Conservation (phyloP, 2,329 filamentous ascomycete species). For the Aspergillus clavatus region DNA sequence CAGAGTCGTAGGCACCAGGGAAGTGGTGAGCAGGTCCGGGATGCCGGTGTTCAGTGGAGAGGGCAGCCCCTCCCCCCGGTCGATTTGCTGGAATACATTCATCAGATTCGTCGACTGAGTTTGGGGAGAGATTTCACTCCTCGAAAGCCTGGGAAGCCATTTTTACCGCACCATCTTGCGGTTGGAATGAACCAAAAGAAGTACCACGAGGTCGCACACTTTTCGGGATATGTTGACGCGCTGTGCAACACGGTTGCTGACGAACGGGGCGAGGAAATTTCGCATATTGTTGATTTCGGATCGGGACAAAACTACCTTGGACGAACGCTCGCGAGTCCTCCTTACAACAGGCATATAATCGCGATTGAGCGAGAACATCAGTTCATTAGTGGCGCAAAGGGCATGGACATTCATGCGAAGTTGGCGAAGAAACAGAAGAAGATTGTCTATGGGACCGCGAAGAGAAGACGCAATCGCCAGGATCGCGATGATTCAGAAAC, state of each 20-base stretch:
- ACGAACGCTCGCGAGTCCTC: constrained; percentile 74
- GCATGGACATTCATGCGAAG: constrained; percentile 77
- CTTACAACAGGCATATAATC: constrained; percentile 81
- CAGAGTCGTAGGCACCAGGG: constrained; percentile 1
- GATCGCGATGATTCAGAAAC: constrained; percentile 17
- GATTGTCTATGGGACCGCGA: constrained; percentile 59
- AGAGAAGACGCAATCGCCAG: constrained; percentile 61
- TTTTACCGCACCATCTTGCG: constrained; percentile 64
- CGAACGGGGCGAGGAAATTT: constrained; percentile 51
- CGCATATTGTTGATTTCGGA: constrained; percentile 91
- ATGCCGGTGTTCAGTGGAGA: constrained; percentile 36
- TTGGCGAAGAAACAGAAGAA: constrained; percentile 67
- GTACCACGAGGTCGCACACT: constrained; percentile 85
- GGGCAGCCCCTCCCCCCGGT: constrained; percentile 42
- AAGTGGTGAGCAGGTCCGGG: constrained; percentile 8
- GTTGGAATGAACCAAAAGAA: constrained; percentile 97
- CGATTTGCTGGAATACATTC: constrained; percentile 67
- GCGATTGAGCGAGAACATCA: constrained; percentile 83
- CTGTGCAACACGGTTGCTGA: constrained; percentile 55
- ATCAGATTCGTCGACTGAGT: constrained; percentile 63
- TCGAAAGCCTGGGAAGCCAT: constrained; percentile 36
- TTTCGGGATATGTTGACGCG: constrained; percentile 76
- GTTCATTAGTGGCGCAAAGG: constrained; percentile 80
- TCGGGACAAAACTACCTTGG: constrained; percentile 96
- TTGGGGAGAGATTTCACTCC: constrained; percentile 59